Conservation (phyloP, 1,284 basidiomycete species). For the Phellinidium pouzarii region DNA sequence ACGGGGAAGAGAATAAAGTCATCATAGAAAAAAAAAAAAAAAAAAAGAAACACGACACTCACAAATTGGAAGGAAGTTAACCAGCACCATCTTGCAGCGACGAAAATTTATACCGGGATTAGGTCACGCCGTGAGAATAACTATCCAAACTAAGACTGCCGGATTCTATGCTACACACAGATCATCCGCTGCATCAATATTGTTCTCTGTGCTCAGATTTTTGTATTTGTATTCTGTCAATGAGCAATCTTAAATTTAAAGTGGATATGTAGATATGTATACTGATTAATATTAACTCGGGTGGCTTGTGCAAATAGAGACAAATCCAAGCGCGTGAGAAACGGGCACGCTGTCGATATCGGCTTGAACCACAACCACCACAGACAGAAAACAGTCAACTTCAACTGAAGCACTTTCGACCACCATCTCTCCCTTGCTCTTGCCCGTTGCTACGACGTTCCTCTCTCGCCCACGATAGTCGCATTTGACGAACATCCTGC, state of each 20-base stretch:
- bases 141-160: too few relatives aligned
- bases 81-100: too few relatives aligned
- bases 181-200: too few relatives aligned
- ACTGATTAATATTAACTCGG: too few relatives aligned
- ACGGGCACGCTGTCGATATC: background rate
- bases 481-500: background rate
- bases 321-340: background rate
- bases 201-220: too few relatives aligned
- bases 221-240: too few relatives aligned
- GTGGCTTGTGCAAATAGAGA: slow-evolving; percentile 2
- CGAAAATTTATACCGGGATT: too few relatives aligned
- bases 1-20: slow-evolving; percentile 82
- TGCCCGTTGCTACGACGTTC: background rate
- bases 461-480: background rate
- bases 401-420: background rate
- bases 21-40: slow-evolving; percentile 42
- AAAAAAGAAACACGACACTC: slow-evolving; percentile 14
- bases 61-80: slow-evolving; percentile 5
- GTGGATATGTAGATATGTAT: too few relatives aligned
- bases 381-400: background rate
- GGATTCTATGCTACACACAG: too few relatives aligned
- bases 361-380: background rate
- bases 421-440: background rate
- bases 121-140: too few relatives aligned
- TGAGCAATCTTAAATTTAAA: too few relatives aligned